phyloP scores from a whole-genome alignment of 768 basidiomycete genomes.

The Pulveroboletus sp. region DNA sequence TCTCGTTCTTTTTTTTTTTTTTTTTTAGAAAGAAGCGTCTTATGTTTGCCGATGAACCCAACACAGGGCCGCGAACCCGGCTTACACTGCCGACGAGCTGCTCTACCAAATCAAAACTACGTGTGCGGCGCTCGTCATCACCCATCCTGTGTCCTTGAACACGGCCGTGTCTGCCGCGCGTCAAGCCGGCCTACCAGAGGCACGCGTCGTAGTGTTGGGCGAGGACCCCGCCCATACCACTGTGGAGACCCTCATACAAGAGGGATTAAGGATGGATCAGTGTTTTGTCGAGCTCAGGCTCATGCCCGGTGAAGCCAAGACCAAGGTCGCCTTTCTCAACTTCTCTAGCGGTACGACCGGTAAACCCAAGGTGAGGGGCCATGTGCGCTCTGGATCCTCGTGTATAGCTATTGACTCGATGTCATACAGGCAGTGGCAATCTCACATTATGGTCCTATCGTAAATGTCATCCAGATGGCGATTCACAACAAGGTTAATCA shows the following conservation, averaged over 20 bases:
- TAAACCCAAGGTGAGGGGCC: constrained; percentile 28
- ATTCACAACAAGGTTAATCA: constrained; percentile 42
- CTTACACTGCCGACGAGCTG: constrained; percentile 31
- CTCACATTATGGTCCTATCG: constrained; percentile 59
- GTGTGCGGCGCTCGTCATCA: constrained; percentile 27
- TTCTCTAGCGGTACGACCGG: constrained; percentile 79
- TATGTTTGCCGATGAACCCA: background rate
- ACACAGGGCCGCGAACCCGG: constrained; percentile 32
- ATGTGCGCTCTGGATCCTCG: background rate
- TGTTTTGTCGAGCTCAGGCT: constrained; percentile 45
- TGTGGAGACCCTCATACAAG: constrained; percentile 49
- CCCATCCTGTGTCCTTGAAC: constrained; percentile 25
- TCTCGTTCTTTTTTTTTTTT: too few relatives aligned
- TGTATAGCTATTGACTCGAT: background rate
- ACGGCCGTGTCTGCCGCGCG: constrained; percentile 29
- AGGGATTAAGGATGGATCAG: constrained; percentile 29
- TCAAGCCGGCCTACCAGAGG: constrained; percentile 26
- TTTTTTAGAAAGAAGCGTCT: too few relatives aligned
- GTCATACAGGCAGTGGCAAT: constrained; percentile 55
- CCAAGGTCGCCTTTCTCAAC: constrained; percentile 58
- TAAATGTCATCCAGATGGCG: constrained; percentile 59
- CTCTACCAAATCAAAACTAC: constrained; percentile 30
- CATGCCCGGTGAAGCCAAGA: constrained; percentile 53
- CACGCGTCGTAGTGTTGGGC: constrained; percentile 28
- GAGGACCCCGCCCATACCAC: constrained; percentile 20